These are phyloP conservation scores for Rhizopus arrhizus DNA, from an alignment of 371 early-diverging fungal genomes.

Conservation along the genomic window DNA sequence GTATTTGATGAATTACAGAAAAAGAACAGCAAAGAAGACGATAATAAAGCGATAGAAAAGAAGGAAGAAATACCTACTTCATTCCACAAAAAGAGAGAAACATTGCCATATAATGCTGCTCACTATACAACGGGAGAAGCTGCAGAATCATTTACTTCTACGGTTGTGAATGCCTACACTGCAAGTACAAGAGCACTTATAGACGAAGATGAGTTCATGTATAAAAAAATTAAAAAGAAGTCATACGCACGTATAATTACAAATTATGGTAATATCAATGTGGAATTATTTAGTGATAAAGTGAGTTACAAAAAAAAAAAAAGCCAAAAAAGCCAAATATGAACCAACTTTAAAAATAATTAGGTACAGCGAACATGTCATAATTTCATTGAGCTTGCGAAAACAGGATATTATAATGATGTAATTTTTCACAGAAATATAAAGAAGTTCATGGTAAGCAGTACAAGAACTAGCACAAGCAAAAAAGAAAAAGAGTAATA, in stretches of 20 bases:
- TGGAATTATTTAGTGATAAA: conserved; percentile 84
- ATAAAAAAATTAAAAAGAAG: conserved; percentile 72
- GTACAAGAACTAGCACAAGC: too few relatives aligned
- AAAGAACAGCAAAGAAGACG: conserved; percentile 41
- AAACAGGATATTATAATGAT: conserved; percentile 81
- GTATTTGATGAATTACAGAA: conserved; percentile 57
- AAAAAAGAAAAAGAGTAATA: neutral
- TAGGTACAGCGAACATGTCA: conserved; percentile 86
- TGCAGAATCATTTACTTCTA: conserved; percentile 88
- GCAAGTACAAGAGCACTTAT: conserved; percentile 69
- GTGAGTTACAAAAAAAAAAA: conserved; percentile 25
- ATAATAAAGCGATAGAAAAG: conserved; percentile 28
- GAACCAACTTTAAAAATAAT: neutral
- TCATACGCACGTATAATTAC: conserved; percentile 80
- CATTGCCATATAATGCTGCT: conserved; percentile 74
- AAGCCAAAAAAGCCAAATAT: neutral
- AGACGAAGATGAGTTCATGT: conserved; percentile 86
- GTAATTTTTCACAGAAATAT: conserved; percentile 87
- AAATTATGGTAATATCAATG: conserved; percentile 82
- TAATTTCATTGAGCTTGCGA: conserved; percentile 88
- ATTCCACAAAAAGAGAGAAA: conserved; percentile 53
- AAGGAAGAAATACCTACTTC: conserved; percentile 27
- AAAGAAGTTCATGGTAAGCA: conserved; percentile 81
- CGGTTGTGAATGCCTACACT: conserved; percentile 75
- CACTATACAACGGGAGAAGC: conserved; percentile 81